Base-by-base conservation (phyloP, 208 protist species). In the Leishmania arabica region DNA sequence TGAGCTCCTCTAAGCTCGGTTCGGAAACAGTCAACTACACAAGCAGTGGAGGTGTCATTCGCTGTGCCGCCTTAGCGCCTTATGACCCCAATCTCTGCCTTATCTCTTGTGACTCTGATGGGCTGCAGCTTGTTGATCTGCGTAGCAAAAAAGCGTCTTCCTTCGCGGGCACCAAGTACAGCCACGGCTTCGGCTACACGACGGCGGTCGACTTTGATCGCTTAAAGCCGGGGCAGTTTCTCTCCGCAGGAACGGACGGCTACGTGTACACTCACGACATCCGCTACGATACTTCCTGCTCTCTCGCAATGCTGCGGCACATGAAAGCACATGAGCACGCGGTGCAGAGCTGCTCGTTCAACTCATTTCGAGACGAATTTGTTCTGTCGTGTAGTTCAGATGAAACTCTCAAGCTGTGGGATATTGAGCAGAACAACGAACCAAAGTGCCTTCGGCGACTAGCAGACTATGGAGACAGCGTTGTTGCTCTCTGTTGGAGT, bases 341-440 rank as follows among this genome's bases (percentile, higher is more conserved):
- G 1, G 84, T 96, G 15, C 81, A 86, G 27, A 79, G 82, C 45
- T 89, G 91, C 27, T n/a, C 88, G n/a, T 94, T 95, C 68, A 97
- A 98, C 77, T 85, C 95, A 7, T 96, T 95, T 70, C 91, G 96
- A 69, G 88, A 96, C 60, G 89, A 97, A 31, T 83, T 98, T 3
- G 66, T 98, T 17, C 64, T 98, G 17, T 95, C 89, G 0, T 86
- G 86, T 27, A 88, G 91, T 66, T 91, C 91, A 68, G 96, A 98
- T 60, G 65, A 93, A 56, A 94, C 91, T 0, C 60, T 96, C 17
- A 94, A 94, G 77, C 80, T 98, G 66, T 98, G 95, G 93, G 92
- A 95, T 60, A 60, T 88, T 40, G 86, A 86, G 34, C 86, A 84
- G 24, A 58, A 66, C 13, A 27, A 66, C 7, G 82, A 92, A 49